Percentiles rank a stretch among this genome's conserved stretches.
These are phyloP conservation scores for Zymoseptoria passerinii DNA, from an alignment of 2,329 filamentous ascomycete genomes.

Conservation along the genomic window DNA sequence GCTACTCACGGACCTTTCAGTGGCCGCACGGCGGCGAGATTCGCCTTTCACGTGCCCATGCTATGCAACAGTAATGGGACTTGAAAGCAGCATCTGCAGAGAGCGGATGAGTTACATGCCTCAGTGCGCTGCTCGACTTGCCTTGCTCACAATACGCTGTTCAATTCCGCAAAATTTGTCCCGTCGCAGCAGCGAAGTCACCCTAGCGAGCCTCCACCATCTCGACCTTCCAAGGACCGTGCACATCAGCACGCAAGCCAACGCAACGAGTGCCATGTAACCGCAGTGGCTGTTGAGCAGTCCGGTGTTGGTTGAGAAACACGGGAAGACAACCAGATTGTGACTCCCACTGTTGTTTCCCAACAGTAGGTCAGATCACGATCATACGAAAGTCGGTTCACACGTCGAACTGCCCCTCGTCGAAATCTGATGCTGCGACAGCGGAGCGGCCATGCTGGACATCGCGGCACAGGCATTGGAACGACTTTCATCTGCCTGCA, in stretches of 20 bases:
- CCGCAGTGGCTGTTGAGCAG: not conserved
- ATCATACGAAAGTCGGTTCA: not conserved
- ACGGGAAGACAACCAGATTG: not conserved
- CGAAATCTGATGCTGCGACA: not conserved
- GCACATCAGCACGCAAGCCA: not conserved
- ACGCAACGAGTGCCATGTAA: not conserved
- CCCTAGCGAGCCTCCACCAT: not conserved
- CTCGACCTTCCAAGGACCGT: not conserved
- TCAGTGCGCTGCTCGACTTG: not conserved
- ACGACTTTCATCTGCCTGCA: not conserved
- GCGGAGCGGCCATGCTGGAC: not conserved
- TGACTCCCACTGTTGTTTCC: not conserved
- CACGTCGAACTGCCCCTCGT: not conserved
- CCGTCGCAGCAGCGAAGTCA: not conserved
- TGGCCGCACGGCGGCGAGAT: too few species aligned
- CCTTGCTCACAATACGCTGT: not conserved
- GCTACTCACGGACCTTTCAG: not conserved
- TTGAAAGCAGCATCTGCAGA: not conserved
- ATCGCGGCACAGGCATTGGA: not conserved
- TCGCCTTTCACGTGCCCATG: not conserved
- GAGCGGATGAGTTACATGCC: not conserved
- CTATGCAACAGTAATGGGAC: too few species aligned
- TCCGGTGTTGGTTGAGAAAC: not conserved
- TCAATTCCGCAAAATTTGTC: not conserved
- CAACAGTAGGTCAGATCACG: not conserved